phyloP scores from a whole-genome alignment of 768 basidiomycete species.

The Boletus vinaceobasis region DNA sequence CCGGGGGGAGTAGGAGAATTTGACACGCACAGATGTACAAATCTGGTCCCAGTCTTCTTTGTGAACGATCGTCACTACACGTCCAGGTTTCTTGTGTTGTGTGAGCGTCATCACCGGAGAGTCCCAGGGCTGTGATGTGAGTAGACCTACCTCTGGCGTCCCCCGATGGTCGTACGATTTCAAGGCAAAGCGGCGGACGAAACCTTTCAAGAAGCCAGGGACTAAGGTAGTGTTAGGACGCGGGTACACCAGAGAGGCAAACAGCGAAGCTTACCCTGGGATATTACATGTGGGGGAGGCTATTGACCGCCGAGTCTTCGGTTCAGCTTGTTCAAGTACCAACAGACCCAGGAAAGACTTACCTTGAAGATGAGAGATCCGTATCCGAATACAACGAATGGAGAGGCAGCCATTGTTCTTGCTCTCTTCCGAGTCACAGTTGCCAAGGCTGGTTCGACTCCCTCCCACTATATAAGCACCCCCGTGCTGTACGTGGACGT shows the following conservation, averaged over 20 bases:
- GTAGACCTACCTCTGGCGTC: constrained; percentile 62
- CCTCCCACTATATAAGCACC: constrained; percentile 1
- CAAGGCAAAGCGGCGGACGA: constrained; percentile 86
- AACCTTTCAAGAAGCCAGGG: constrained; percentile 84
- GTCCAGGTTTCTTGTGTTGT: constrained; percentile 63
- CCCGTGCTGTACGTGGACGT: not conserved
- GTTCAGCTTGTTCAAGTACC: not conserved
- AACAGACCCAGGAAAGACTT: not conserved
- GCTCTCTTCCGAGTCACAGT: not conserved
- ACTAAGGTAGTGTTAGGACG: constrained; percentile 33
- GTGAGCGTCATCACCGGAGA: constrained; percentile 73
- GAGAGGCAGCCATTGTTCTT: constrained; percentile 12
- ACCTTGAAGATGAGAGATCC: constrained; percentile 91
- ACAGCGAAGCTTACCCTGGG: constrained; percentile 46
- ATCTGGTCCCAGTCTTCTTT: constrained; percentile 83
- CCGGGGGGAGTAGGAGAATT: not conserved
- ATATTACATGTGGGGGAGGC: constrained; percentile 81
- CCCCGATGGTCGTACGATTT: constrained; percentile 91
- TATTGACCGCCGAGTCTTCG: constrained; percentile 25
- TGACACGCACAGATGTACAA: constrained; percentile 50
- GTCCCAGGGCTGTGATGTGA: constrained; percentile 59
- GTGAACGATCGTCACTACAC: constrained; percentile 86
- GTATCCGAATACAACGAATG: constrained; percentile 84
- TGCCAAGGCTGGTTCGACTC: not conserved
- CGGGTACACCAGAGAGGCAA: not conserved